Base-by-base conservation (phyloP, 192 early-diverging fungal genomes). In the Backusella psychrophila region DNA sequence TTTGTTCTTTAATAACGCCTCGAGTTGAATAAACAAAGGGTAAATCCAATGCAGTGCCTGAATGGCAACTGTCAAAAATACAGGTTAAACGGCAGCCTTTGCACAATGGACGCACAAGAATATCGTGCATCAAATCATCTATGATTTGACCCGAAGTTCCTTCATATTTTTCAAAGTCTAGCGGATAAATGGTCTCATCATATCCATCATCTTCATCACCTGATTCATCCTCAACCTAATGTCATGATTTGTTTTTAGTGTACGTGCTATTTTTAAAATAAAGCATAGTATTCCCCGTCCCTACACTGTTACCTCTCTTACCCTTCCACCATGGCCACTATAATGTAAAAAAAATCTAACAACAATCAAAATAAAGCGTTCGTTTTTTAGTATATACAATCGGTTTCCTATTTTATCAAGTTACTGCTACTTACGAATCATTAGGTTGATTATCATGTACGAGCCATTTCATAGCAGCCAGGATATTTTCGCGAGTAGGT, bases 51-150 rank as follows among this genome's bases (percentile, higher is more conserved):
- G 91, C 93, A 7, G 94, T 91, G 26, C 93, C 94, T 21, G 92
- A 93, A 75, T 96, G 93, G 78, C 94, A 96, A 72, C 92, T 94
- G 80, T 96, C 94, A 79, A 94, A 94, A 53, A 96, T 90, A 5
- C 90, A 94, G 0, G 94, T 96, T 77, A 96, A 80, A 33, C 93
- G 90, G 53, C 86, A 89, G 26, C 94, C 85, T 49, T 73, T 35
- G 14, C 84, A 85, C 23, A 95, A 83, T 4, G 91, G 89, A 21
- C 87, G 83, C 12, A 95, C 92, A 89, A 95, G 87, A 33, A 93
- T 85, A 4, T 83, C 84, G 80, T 95, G 90, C 91, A 95, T 91
- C 59, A 77, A 70, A 81, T 95, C 94, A 78, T 95, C 94, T 42
- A 92, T 74, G 49, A 95, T 92, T 36, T 86, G 82, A 4, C 93